A percentile compares a stretch with the other conserved stretches of the same genome.
phyloP scores from a whole-genome alignment of 805 yeast species.

The Naumovozyma castellii region DNA sequence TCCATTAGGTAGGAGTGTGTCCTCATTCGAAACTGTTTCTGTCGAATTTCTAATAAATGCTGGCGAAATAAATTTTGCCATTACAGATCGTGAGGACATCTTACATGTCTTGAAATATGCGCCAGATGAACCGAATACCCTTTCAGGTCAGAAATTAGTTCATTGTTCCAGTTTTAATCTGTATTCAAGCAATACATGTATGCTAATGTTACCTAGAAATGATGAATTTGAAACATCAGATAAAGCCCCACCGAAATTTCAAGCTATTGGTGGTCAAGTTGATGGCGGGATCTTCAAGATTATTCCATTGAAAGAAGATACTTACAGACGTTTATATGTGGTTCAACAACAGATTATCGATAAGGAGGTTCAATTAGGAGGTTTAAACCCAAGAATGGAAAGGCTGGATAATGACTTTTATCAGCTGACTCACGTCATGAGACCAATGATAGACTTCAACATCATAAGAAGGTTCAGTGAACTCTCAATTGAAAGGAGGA shows the following conservation, averaged over 20 bases:
- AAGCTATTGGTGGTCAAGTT: constrained; percentile 57
- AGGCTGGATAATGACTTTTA: constrained; percentile 35
- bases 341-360: constrained; percentile 82
- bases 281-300: constrained; percentile 77
- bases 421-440: constrained; percentile 33
- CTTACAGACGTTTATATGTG: constrained; percentile 72
- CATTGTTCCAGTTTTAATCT: constrained; percentile 61
- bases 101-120: constrained; percentile 76
- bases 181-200: constrained; percentile 50
- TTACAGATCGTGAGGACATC: constrained; percentile 58
- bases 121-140: constrained; percentile 81
- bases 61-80: constrained; percentile 54
- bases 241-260: constrained; percentile 34
- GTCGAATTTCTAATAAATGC: constrained; percentile 63
- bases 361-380: constrained; percentile 61
- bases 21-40: constrained; percentile 46
- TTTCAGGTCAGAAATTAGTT: constrained; percentile 68
- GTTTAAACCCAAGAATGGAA: constrained; percentile 71
- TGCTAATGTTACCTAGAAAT: constrained; percentile 36
- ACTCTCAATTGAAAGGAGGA: constrained; percentile 50
- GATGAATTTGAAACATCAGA: constrained; percentile 23
- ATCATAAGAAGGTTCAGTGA: constrained; percentile 44
- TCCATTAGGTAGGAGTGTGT: constrained; percentile 63
- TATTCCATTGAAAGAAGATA: constrained; percentile 62
- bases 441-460: constrained; percentile 59